Evolutionary conservation across 2,329 filamentous ascomycete species (phyloP).

Genomic region (Fusarium xyrophilum): DNA sequence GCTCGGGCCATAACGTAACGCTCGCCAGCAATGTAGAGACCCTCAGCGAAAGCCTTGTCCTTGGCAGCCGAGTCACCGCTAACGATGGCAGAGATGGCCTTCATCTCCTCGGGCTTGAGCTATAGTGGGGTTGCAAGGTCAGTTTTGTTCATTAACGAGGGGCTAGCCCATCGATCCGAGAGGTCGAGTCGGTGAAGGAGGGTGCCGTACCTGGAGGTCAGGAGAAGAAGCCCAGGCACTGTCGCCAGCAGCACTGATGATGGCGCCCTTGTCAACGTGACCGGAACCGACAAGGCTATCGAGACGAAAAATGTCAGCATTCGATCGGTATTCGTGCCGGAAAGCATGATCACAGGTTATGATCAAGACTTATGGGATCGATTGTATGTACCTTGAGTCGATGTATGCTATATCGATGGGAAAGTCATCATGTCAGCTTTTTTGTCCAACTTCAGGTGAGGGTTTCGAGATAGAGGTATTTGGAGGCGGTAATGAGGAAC

Average conservation of each 20-base stretch:
- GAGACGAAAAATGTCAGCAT: slow-evolving; percentile 35
- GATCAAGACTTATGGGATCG: slow-evolving; percentile 2
- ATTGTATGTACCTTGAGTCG: slow-evolving; percentile 55
- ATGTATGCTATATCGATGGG: slow-evolving; percentile 53
- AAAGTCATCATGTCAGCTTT: slow-evolving; percentile 25
- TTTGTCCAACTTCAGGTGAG: not conserved
- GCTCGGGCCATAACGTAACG: slow-evolving; percentile 80
- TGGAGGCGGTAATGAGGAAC: slow-evolving; percentile 36
- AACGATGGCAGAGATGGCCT: slow-evolving; percentile 63
- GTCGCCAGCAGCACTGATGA: slow-evolving; percentile 81
- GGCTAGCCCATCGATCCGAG: not conserved
- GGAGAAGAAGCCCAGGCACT: slow-evolving; percentile 77
- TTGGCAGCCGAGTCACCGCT: slow-evolving; percentile 54
- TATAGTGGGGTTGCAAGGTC: slow-evolving; percentile 28
- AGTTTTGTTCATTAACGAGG: slow-evolving; percentile 8
- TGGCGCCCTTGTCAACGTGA: slow-evolving; percentile 83
- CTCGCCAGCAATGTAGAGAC: slow-evolving; percentile 76
- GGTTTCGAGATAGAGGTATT: slow-evolving; percentile 40
- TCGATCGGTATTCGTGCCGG: slow-evolving; percentile 16
- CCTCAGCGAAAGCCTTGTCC: slow-evolving; percentile 73
- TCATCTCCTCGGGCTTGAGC: slow-evolving; percentile 62
- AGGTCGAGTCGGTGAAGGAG: not conserved
- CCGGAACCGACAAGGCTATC: slow-evolving; percentile 78
- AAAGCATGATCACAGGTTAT: not conserved
- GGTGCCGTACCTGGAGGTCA: slow-evolving; percentile 72